Evolutionary conservation across 805 yeast genomes (phyloP), one percentile per base, ranked within the genome.

Genomic region (Millerozyma miso): DNA sequence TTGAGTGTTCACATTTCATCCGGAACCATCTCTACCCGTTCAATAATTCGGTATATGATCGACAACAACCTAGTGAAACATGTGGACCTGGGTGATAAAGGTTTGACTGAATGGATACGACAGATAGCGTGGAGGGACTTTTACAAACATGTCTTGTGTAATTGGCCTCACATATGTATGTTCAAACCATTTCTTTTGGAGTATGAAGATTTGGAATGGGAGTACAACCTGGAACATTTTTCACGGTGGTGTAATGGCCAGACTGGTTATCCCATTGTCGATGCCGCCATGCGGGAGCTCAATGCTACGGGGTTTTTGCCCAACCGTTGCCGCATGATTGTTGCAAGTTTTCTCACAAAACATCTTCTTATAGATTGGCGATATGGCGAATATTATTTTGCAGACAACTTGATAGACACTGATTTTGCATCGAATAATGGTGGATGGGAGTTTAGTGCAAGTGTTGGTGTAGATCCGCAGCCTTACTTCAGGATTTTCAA

Each of bases 91-190:
- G 66, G 65, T 16, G 62, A 65, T 35, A 48, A 53, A 4, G 71
- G 76, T 3, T 51, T 63, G 14, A 63, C 66, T 17, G 70, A 69
- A 35, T 79, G 74, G 62, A 62, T 77, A 20, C 67, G 81, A 31
- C 81, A 79, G 52, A 63, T 79, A 7, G 78, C 82, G 1, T 79
- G 81, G 77, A 66, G 83, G 50, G 83, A 79, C 51, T 78, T 77
- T 44, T 78, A 77, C 52, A 65, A 71, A 37, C 80, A 78, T 47
- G 65, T 74, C 5, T 47, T 76, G 39, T 61, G 66, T 41, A 63
- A 67, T 43, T 71, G 78, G 74, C 84, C 84, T 3, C 72, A 67
- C 45, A 53, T 74, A 4, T 67, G 71, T 39, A 77, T 77, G 79
- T 66, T 62, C 51, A 52, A 65, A 39, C 82, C 82, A 1, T 73